Evolutionary conservation across 2,329 filamentous ascomycete genomes (phyloP), one percentile per base, ranked within the genome.

Genomic region (Aspergillus sp.): DNA sequence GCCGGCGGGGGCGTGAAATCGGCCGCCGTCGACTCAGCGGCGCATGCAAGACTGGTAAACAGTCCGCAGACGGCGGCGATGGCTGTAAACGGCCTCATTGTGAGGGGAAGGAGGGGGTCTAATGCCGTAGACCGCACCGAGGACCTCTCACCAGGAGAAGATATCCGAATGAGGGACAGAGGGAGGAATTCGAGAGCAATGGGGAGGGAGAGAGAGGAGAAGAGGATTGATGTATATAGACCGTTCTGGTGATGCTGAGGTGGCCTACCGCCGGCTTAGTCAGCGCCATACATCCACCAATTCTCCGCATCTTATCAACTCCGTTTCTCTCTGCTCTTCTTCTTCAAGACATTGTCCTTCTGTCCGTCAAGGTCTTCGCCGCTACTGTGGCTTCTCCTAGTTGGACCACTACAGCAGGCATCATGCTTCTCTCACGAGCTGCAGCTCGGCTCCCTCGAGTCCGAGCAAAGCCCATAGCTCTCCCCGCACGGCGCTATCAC

Each of bases 1-100:
- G 92, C 89, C 70, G 91, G 89, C 13, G 92, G 88, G 56, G 63
- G 40, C 6, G 40, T 42, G 40, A 42, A 42, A 21, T 42, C 40
- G 42, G 60, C 23, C 43, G 60, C 23, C 6, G 56, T 70, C 51
- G 65, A 55, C 38, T 69, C 63, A 57, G 68, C 67, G 57, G 68
- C 67, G 58, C 61, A 65, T 64, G 69, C 63, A 53, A 67, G 56
- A 56, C 53, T 58, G 61, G 65, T 68, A 40, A 69, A 57, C 49
- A 74, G 57, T 54, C 64, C 67, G 57, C 65, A 63, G 49, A 72
- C 65, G 62, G 72, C 64, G 51, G 68, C 61, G 58, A 64, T 57
- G 50, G 70, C 63, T 38, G 66, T 67, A 62, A 71, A 63, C 56
- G 72, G 64, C 68, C 68, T 74, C 74, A 76, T 77, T 50, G 57